Base-by-base conservation (phyloP, 2,329 filamentous ascomycete species). In the Leptographium lundbergii region DNA sequence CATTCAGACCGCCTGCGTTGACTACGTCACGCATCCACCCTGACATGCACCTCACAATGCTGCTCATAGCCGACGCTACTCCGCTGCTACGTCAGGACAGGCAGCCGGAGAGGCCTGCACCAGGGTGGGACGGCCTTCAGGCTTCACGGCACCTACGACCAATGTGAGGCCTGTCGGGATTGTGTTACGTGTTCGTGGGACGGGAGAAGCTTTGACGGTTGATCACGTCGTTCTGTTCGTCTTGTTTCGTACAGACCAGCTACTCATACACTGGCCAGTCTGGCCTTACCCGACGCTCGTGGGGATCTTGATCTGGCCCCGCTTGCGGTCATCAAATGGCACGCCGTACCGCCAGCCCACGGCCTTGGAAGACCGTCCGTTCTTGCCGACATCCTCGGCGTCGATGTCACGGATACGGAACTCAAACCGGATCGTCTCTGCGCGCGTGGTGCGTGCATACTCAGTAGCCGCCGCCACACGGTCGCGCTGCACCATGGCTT, bases 271-370 rank as follows among this genome's bases (percentile, higher is more conserved):
- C 9, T 29, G 32, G 27, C 25, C 27, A 22, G 11, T 9, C 32
- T 6, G 10, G 56, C 32, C 56, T 57, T 47, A 61, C 4, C 34
- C 79, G 58, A 86, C 81, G 57, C 75, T 79, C 42, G 79, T 85
- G 25, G 85, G 84, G 67, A 87, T 87, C 77, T 87, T 87, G 72
- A 85, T 71, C 68, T 79, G 67, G n/a, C 81, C 84, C 65, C 78
- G 80, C 71, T 78, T 81, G 59, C 85, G 77, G 67, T 88, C 85
- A 66, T 81, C 75, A 63, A 76, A 74, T 13, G 85, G 84, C 61
- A 77, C 77, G 61, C 85, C 85, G 65, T 88, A 88, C 61, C 82
- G 74, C 77, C 79, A 83, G 24, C 85, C 85, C 2, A 81, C 76
- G 14, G 74, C 82, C 29, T 69, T 71, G 42, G 72, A 70, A 5